phyloP scores from a whole-genome alignment of 352 stramenopile species.

The Pythium sukuiense region DNA sequence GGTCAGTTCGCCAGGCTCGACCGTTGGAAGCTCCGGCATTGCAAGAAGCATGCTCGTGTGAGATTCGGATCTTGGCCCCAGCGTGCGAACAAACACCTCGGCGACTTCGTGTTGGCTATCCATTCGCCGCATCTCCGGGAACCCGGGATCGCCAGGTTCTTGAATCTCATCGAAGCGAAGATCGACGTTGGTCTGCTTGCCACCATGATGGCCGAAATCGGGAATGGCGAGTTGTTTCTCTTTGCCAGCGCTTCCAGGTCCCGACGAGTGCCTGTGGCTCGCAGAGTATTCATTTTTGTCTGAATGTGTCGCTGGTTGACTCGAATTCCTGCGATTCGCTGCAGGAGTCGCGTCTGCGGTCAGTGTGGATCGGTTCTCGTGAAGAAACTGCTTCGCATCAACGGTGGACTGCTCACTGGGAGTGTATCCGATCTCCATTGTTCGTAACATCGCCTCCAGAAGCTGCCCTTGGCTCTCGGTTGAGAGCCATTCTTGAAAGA shows the following conservation, averaged over 20 bases:
- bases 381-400: conserved; percentile 67
- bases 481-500: conserved; percentile 68
- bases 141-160: not conserved
- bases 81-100: conserved; percentile 50
- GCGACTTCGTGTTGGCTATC: conserved; percentile 59
- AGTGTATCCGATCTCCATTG: conserved; percentile 67
- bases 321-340: conserved; percentile 9
- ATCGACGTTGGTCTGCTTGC: not conserved
- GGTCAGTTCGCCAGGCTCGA: not conserved
- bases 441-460: conserved; percentile 60
- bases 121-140: conserved; percentile 25
- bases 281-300: conserved; percentile 10
- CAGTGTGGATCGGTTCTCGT: conserved; percentile 38
- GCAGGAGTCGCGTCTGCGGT: conserved; percentile 2
- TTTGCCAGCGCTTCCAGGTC: not conserved
- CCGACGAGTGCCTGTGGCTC: not conserved
- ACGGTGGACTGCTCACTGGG: conserved; percentile 39
- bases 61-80: conserved; percentile 9
- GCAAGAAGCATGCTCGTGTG: conserved; percentile 14
- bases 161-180: conserved; percentile 24
- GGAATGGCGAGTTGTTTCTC: conserved; percentile 13
- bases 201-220: conserved; percentile 11
- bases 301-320: not conserved
- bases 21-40: not conserved
- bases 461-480: conserved; percentile 54